Evolutionary conservation across 208 protist species (phyloP).

Genomic region (Wallacemonas sp.): DNA sequence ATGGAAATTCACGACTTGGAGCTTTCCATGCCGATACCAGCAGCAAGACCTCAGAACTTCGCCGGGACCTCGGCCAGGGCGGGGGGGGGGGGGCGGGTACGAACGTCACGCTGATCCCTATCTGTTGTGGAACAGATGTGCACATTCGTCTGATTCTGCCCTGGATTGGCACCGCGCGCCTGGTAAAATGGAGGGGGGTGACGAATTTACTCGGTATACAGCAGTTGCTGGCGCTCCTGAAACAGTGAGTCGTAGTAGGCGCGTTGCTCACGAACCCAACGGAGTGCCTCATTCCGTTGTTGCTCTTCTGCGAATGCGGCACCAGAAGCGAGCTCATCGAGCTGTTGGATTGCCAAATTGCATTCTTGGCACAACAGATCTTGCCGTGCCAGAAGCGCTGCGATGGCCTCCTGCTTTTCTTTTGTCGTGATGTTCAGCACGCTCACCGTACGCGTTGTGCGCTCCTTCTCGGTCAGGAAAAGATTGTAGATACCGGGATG

Average conservation of each 20-base stretch:
- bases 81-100: no score
- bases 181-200: neutral
- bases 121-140: no score
- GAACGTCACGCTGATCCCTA: no score
- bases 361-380: constrained; percentile 60
- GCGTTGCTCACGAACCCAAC: constrained; percentile 75
- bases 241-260: constrained; percentile 52
- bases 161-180: no score
- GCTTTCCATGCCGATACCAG: no score
- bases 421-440: constrained; percentile 64
- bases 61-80: no score
- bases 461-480: constrained; percentile 78
- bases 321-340: constrained; percentile 66
- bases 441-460: constrained; percentile 57
- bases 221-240: constrained; percentile 46
- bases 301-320: constrained; percentile 70
- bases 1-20: no score
- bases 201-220: constrained; percentile 5
- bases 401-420: constrained; percentile 82
- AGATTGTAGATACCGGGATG: constrained; percentile 87
- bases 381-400: constrained; percentile 47
- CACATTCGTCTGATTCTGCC: no score
- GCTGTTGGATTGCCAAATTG: constrained; percentile 65
- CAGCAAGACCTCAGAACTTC: no score
- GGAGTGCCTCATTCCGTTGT: constrained; percentile 65